Percentiles rank a stretch among this genome's conserved stretches.
Conservation (phyloP, 1,284 basidiomycete species). For the Cryptococcus depauperatus region DNA sequence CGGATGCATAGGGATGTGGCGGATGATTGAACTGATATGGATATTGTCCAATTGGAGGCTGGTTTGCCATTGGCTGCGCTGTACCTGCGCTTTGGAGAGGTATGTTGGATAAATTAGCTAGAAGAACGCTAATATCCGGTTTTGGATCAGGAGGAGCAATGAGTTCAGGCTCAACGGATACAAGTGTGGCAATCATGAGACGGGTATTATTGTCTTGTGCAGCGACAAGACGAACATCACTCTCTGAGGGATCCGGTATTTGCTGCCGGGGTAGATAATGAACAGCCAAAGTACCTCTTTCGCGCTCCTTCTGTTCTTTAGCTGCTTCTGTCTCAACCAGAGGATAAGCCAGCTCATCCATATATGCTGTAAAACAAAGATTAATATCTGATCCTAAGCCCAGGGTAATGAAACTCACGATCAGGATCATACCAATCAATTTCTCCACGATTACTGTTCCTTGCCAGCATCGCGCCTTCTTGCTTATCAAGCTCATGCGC, state of each 20-base stretch:
- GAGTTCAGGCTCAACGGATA: not conserved
- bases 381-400: no score
- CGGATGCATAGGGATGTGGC: not conserved
- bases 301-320: slow-evolving; percentile 25
- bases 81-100: no score
- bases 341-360: slow-evolving; percentile 1
- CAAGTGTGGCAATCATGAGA: not conserved
- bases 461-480: slow-evolving; percentile 30
- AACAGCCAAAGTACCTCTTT: slow-evolving; percentile 24
- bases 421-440: slow-evolving; percentile 34
- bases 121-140: not conserved
- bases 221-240: slow-evolving; percentile 15
- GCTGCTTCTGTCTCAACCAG: slow-evolving; percentile 14
- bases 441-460: slow-evolving; percentile 9
- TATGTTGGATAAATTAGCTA: not conserved
- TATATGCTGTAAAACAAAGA: slow-evolving; percentile 2
- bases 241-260: slow-evolving; percentile 17
- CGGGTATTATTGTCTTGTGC: not conserved
- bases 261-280: slow-evolving; percentile 16
- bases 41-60: no score
- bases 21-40: not conserved
- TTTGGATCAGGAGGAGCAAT: not conserved
- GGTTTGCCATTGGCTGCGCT: no score
- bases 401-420: no score
- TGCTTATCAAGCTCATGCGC: slow-evolving; percentile 24